phyloP scores from a whole-genome alignment of 148 eudicot genomes.

The Tetragonia tetragonoides region DNA sequence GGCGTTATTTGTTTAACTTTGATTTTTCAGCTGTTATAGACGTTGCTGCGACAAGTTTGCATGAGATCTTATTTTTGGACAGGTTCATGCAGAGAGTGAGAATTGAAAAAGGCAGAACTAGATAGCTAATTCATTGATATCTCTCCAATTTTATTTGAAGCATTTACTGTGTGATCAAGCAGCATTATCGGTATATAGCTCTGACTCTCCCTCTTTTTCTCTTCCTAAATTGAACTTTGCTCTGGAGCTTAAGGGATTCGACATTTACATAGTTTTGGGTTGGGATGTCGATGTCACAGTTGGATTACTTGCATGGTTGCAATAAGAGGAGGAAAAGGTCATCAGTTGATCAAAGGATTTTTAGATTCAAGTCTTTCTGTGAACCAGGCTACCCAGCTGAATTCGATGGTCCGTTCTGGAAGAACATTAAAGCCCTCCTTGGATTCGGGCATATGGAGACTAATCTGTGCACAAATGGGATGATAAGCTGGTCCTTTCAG shows the following conservation, averaged over 20 bases:
- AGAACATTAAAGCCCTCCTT: conserved; percentile 58
- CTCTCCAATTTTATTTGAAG: conserved; percentile 41
- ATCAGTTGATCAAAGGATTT: conserved; percentile 43
- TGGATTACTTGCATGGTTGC: conserved; percentile 38
- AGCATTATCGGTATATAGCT: conserved; percentile 33
- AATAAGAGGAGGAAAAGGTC: conserved; percentile 72
- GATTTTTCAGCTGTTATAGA: conserved; percentile 25
- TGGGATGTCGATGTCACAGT: conserved; percentile 33
- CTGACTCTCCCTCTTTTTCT: background rate
- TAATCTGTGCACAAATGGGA: conserved; percentile 33
- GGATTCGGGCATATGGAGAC: conserved; percentile 69
- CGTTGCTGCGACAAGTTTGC: conserved; percentile 52
- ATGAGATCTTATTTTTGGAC: conserved; percentile 19
- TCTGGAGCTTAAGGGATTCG: conserved; percentile 11
- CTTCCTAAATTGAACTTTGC: background rate
- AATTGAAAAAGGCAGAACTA: conserved; percentile 7
- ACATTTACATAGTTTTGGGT: background rate
- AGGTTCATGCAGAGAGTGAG: conserved; percentile 50
- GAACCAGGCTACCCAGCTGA: conserved; percentile 70
- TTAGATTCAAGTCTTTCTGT: conserved; percentile 73
- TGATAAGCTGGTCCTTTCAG: conserved; percentile 79
- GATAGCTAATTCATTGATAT: conserved; percentile 20
- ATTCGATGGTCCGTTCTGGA: conserved; percentile 55
- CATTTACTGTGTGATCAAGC: conserved; percentile 60
- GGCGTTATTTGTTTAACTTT: conserved; percentile 40